Base-by-base conservation (phyloP, 176 grass and related monocot species). In the Bonia amplexicaulis region DNA sequence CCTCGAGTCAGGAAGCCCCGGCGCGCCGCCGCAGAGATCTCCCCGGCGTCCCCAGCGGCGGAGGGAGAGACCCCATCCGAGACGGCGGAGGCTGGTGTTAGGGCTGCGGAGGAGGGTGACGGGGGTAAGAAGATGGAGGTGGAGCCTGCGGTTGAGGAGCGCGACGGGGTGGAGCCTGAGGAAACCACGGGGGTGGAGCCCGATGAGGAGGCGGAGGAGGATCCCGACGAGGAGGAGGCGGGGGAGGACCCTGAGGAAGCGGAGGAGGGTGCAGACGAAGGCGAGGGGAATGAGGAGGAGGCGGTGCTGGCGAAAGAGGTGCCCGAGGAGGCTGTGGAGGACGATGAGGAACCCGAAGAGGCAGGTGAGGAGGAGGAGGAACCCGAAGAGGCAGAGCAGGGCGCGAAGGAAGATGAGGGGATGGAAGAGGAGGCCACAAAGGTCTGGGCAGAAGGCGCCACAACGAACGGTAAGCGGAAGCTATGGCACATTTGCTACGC, bases 151-250 rank as follows among this genome's bases (percentile, higher is more conserved):
- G 51, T 53, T 53, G 51, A 53, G 51, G 71, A 63, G 53, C 60
- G 54, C 14, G 63, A 44, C 14, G 71, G 77, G 71, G 76, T 44
- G 69, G 83, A 33, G 76, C 17, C 22, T 41, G 73, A 89, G 17
- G 74, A 71, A 51, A 84, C 72, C 71, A 73, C 37, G 46, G 64
- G 13, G 37, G 76, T 40, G 66, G 81, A 77, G 42, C 45, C 45
- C 9, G 16, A 59, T 5, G 73, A 79, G 52, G 70, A 23, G 37
- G 14, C 33, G 6, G 66, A 82, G 8, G 57, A 89, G 83, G 82
- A 73, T 12, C 46, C 37, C 10, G 71, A 66, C 3, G 73, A 29
- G n/a, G 73, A 79, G 51, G 69, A 31, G 37, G 10, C 33, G 6
- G 66, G 73, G 7, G 57, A 89, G 83, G 82, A 73, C 42, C 46